A percentile compares a stretch with the other conserved stretches of the same genome.
Evolutionary conservation across 106 monocot genomes (phyloP).

Genomic region (Phalaenopsis aphrodite): DNA sequence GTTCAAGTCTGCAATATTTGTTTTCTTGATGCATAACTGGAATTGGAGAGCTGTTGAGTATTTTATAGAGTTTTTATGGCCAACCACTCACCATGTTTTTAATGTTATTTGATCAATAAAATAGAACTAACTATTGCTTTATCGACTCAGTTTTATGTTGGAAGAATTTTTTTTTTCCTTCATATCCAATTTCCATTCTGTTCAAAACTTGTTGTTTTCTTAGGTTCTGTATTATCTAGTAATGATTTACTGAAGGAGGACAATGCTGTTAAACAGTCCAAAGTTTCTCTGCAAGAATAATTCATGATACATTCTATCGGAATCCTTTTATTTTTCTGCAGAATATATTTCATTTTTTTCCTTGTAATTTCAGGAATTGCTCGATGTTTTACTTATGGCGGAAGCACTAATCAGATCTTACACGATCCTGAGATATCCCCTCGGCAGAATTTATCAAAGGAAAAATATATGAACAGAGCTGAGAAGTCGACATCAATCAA

Average conservation of each 20-base stretch:
- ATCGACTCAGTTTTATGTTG: neutral
- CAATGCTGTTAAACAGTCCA: no score
- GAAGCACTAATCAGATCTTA: constrained; percentile 52
- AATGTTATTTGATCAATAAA: neutral
- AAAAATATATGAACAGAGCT: constrained; percentile 67
- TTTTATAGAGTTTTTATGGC: no score
- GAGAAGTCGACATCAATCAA: constrained; percentile 80
- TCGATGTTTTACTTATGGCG: constrained; percentile 91
- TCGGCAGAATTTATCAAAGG: constrained; percentile 52
- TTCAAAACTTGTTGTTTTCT: neutral
- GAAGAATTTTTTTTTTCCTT: neutral
- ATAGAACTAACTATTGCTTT: neutral
- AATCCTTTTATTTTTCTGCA: neutral
- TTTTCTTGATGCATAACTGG: no score
- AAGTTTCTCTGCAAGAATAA: neutral
- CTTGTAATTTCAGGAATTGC: constrained; percentile 62
- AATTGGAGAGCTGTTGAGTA: no score
- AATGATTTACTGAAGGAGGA: no score
- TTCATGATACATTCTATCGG: neutral
- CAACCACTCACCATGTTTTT: neutral
- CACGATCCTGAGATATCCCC: constrained; percentile 77
- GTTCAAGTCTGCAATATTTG: no score
- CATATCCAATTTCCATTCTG: neutral
- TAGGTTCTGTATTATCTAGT: neutral
- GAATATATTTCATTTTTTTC: neutral